These are phyloP conservation scores for Jaapia argillacea DNA, from an alignment of 768 basidiomycete species.

Conservation along the genomic window DNA sequence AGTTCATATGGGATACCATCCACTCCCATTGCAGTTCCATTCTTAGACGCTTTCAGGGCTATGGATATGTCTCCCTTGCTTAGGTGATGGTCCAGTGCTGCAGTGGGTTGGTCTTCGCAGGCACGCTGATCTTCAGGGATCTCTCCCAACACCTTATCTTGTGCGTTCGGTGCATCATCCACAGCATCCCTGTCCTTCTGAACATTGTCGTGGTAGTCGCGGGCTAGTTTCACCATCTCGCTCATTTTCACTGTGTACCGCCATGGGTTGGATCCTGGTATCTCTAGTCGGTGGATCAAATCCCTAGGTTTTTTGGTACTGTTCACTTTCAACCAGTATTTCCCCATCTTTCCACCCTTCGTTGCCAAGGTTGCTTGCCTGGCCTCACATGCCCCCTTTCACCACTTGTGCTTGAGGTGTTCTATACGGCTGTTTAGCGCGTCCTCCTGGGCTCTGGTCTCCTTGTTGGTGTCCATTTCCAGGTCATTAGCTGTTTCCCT, in stretches of 20 bases:
- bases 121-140: neutral
- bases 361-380: neutral
- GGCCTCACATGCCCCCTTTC: neutral
- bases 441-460: neutral
- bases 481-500: neutral
- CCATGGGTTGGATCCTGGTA: neutral
- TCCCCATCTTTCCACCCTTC: neutral
- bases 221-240: neutral
- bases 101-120: no score
- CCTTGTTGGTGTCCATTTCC: neutral
- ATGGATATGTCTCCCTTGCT: neutral
- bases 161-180: neutral
- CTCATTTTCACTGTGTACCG: no score
- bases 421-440: neutral
- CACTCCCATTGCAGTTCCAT: conserved; percentile 1
- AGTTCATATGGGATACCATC: conserved; percentile 6
- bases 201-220: neutral
- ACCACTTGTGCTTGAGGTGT: neutral
- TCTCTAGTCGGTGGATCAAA: neutral
- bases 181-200: neutral
- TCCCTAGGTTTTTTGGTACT: neutral
- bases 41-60: neutral
- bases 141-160: neutral
- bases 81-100: neutral
- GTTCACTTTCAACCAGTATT: neutral